A percentile compares a stretch with the other conserved stretches of the same genome.
phyloP scores from a whole-genome alignment of 805 yeast species.

The Zygosaccharomyces pseudorouxii region DNA sequence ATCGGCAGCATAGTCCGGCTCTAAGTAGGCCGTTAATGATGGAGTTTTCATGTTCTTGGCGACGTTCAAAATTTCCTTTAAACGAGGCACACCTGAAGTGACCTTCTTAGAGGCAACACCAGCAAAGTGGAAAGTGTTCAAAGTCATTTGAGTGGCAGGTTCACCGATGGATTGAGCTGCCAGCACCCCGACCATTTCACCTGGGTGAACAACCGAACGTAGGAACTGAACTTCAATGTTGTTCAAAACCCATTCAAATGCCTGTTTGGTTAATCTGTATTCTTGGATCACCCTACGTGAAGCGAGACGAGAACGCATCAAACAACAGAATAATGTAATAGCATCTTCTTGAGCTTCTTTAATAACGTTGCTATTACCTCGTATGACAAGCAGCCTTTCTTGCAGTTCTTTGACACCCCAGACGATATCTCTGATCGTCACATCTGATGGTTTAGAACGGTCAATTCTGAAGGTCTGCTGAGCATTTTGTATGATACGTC shows the following conservation, averaged over 20 bases:
- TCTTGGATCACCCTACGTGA: conserved; percentile 89
- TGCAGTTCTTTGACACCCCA: conserved; percentile 65
- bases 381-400: conserved; percentile 63
- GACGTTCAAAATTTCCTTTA: conserved; percentile 95
- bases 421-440: conserved; percentile 78
- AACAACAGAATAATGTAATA: conserved; percentile 80
- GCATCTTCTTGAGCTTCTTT: conserved; percentile 92
- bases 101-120: conserved; percentile 97
- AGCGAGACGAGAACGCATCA: conserved; percentile 88
- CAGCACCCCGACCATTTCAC: conserved; percentile 97
- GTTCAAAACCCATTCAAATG: conserved; percentile 95
- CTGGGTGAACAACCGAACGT: conserved; percentile 87
- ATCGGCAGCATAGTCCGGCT: conserved; percentile 74
- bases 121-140: conserved; percentile 96
- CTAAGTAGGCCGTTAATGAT: conserved; percentile 90
- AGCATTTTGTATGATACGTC: conserved; percentile 95
- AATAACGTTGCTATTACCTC: conserved; percentile 72
- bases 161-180: conserved; percentile 98
- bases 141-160: conserved; percentile 97
- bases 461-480: conserved; percentile 96
- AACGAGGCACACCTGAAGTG: conserved; percentile 95
- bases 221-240: conserved; percentile 92
- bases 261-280: conserved; percentile 72
- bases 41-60: conserved; percentile 99
- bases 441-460: conserved; percentile 82